Conservation (phyloP, 164 flowering plant species). For the Dillenia suffruticosa region DNA sequence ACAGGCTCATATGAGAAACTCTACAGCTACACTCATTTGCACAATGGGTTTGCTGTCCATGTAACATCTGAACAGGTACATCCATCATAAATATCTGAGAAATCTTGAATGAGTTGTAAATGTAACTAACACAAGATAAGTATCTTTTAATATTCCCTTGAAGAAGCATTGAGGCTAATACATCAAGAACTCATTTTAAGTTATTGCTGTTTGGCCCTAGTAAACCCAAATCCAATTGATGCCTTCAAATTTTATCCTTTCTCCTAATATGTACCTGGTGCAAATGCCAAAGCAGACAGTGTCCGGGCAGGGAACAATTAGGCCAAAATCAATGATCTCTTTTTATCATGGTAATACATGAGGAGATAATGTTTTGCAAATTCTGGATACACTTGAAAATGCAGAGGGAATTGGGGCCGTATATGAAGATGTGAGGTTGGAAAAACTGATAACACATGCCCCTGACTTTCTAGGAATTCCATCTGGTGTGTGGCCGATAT, state of each 20-base stretch:
- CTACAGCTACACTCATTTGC: conserved; percentile 49
- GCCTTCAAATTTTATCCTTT: no score
- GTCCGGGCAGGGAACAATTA: no score
- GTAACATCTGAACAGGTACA: conserved; percentile 32
- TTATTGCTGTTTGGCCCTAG: no score
- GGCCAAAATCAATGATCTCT: no score
- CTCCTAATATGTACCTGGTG: no score
- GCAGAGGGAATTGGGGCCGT: conserved; percentile 33
- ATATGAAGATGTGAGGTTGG: conserved; percentile 45
- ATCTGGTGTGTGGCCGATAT: conserved; percentile 36
- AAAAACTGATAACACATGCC: conserved; percentile 47
- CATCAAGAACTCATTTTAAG: no score
- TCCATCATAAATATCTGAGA: not conserved
- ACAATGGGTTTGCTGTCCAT: conserved; percentile 45
- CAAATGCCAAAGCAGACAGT: no score
- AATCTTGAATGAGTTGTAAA: not conserved
- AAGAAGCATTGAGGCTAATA: no score
- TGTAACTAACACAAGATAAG: not conserved
- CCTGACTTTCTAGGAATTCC: conserved; percentile 49
- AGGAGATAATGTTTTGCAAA: conserved; percentile 20
- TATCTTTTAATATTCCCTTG: not conserved
- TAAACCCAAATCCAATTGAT: no score
- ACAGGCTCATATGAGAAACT: conserved; percentile 34
- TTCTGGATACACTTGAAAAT: conserved; percentile 20
- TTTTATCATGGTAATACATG: not conserved